Evolutionary conservation across 192 early-diverging fungal species (phyloP).

Genomic region (Umbelopsis ramanniana): DNA sequence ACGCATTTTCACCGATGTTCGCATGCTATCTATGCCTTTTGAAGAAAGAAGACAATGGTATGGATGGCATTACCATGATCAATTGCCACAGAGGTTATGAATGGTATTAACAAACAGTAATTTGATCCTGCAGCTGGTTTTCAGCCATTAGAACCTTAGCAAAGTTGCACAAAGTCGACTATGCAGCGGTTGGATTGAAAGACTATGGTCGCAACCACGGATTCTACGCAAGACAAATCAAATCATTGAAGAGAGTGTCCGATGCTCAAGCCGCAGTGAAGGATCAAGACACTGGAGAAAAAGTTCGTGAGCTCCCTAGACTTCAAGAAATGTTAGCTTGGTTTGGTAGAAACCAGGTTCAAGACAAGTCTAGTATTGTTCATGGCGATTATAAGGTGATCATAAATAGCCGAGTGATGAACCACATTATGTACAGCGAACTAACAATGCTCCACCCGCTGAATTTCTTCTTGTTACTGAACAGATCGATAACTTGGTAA

Average conservation of each 20-base stretch:
- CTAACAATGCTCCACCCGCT: background rate
- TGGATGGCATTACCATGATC: background rate
- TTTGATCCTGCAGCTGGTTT: slow-evolving; percentile 54
- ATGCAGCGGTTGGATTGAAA: slow-evolving; percentile 65
- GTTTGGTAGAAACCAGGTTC: slow-evolving; percentile 69
- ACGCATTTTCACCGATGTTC: slow-evolving; percentile 76
- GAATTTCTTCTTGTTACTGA: background rate
- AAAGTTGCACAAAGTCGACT: slow-evolving; percentile 78
- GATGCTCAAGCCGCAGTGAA: slow-evolving; percentile 68
- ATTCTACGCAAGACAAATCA: slow-evolving; percentile 89
- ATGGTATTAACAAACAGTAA: slow-evolving; percentile 4
- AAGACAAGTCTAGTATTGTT: slow-evolving; percentile 81
- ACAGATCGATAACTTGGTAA: slow-evolving; percentile 69
- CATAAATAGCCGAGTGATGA: no score
- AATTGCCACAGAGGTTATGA: no score
- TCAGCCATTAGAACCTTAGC: slow-evolving; percentile 80
- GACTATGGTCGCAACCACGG: slow-evolving; percentile 67
- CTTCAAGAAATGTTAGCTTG: slow-evolving; percentile 73
- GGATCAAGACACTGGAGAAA: slow-evolving; percentile 53
- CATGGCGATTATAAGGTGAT: slow-evolving; percentile 92
- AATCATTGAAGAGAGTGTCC: slow-evolving; percentile 66
- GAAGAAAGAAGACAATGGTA: slow-evolving; percentile 62
- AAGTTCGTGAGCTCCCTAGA: slow-evolving; percentile 72
- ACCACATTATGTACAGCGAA: no score
- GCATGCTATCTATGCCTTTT: slow-evolving; percentile 57